Evolutionary conservation across 2,329 filamentous ascomycete genomes (phyloP).

Genomic region (Cryphonectria carpinicola): DNA sequence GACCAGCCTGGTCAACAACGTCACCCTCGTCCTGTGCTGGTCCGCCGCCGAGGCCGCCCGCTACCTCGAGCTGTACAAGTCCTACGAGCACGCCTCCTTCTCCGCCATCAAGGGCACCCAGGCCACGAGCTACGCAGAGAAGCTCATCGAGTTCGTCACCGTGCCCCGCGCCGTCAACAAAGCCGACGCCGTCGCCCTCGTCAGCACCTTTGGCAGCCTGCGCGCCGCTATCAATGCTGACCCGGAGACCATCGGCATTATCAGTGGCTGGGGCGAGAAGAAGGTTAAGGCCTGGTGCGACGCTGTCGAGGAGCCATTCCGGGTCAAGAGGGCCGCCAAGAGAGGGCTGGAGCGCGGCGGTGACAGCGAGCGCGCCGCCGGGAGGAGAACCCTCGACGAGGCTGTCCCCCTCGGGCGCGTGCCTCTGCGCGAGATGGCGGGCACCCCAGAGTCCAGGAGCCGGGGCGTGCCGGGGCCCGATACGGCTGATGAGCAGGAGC

Average conservation of each 20-base stretch:
- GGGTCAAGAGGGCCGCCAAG: slow-evolving; percentile 72
- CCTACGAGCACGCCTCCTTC: slow-evolving; percentile 82
- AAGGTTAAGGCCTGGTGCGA: slow-evolving; percentile 87
- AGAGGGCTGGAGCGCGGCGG: slow-evolving; percentile 37
- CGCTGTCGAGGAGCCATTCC: slow-evolving; percentile 83
- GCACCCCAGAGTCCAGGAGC: slow-evolving; percentile 35
- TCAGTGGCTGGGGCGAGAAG: slow-evolving; percentile 94
- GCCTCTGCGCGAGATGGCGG: slow-evolving; percentile 29
- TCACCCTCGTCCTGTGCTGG: slow-evolving; percentile 93
- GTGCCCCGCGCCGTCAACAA: slow-evolving; percentile 90
- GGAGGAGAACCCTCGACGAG: slow-evolving; percentile 35
- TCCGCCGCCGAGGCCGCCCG: slow-evolving; percentile 89
- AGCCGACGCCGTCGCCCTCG: slow-evolving; percentile 86
- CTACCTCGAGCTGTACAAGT: slow-evolving; percentile 94
- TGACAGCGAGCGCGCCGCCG: slow-evolving; percentile 13
- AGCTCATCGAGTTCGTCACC: slow-evolving; percentile 90
- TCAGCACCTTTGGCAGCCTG: slow-evolving; percentile 90
- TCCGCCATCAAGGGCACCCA: slow-evolving; percentile 85
- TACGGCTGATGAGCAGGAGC: slow-evolving; percentile 1
- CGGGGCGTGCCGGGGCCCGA: slow-evolving; percentile 41
- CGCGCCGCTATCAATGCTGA: slow-evolving; percentile 85
- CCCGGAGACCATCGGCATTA: slow-evolving; percentile 79
- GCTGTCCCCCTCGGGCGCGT: slow-evolving; percentile 31
- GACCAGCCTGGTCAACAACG: slow-evolving; percentile 87
- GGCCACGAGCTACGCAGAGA: slow-evolving; percentile 80